Base-by-base conservation (phyloP, 2,329 filamentous ascomycete genomes). In the Cladophialophora chaetospira region DNA sequence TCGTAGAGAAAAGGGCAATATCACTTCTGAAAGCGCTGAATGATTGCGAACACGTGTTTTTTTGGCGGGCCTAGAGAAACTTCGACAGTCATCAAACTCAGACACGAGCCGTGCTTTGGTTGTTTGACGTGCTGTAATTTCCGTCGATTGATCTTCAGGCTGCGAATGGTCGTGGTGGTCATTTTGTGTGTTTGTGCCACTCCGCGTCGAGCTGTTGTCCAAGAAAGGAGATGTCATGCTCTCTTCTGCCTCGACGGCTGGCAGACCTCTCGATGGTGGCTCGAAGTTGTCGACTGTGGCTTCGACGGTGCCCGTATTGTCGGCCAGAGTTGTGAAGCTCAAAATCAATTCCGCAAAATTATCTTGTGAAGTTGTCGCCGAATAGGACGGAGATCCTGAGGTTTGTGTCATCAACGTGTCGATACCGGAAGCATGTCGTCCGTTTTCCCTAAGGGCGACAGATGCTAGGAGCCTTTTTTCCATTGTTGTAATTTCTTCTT, bases 331-430 rank as follows among this genome's bases (percentile, higher is more conserved):
- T 21, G 38, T 42, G 38, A 42, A 42, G 38, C 38, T 42, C 38
- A 21, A 42, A 42, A 42, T 15, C 15, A 42, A 21, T 42, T 42
- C n/a, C 15, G 38, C 38, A 42, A 42, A 42, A 15, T 6, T 42
- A 42, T 42, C 38, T 21, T 42, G 38, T 15, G 38, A 15, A 42
- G 38, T 15, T 42, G 38, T 42, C 38, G 38, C 6, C 38, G 38
- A 42, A 21, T 15, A 42, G 38, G 38, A 42, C 38, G 38, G 38
- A 42, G 38, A 42, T 42, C 38, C 38, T 42, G 38, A 42, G 38
- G 38, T 42, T 42, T 42, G 38, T 42, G 38, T 42, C 38, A 42
- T 42, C 38, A 15, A 42, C 13, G 38, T 42, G 38, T 42, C 38
- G 13, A 42, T 15, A 42, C 38, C 15, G 38, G 6, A 42, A 42